Percentiles rank a stretch among this genome's conserved stretches.
Conservation (phyloP, 352 stramenopile species). For the Phytophthora fragariaefolia region DNA sequence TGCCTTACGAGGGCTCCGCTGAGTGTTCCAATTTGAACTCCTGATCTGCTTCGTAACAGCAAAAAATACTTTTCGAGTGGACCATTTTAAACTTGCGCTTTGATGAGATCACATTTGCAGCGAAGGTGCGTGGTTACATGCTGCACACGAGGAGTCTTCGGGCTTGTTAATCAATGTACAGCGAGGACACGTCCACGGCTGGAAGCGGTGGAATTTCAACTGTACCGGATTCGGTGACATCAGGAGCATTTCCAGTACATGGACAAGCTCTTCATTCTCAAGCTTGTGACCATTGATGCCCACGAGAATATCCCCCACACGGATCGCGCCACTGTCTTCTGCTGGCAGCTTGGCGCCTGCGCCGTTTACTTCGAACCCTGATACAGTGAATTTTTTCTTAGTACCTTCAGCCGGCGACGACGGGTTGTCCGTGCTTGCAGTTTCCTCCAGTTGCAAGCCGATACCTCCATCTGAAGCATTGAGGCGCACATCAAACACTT, state of each 20-base stretch:
- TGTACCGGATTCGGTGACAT: constrained; percentile 74
- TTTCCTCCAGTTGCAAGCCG: constrained; percentile 63
- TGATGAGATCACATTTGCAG: no score
- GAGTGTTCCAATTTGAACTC: no score
- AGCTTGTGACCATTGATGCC: constrained; percentile 65
- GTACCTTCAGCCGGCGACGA: constrained; percentile 1
- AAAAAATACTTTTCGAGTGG: no score
- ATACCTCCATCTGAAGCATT: constrained; percentile 76
- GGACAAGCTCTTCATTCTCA: constrained; percentile 48
- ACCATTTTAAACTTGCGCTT: no score
- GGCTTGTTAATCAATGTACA: constrained; percentile 79
- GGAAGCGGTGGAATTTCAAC: constrained; percentile 66
- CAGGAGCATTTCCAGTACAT: constrained; percentile 73
- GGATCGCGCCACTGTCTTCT: constrained; percentile 74
- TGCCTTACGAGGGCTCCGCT: no score
- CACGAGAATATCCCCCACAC: constrained; percentile 61
- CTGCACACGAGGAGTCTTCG: constrained; percentile 46
- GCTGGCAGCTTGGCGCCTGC: constrained; percentile 67
- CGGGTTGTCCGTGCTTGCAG: background rate
- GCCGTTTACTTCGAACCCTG: constrained; percentile 70
- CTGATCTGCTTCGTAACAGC: no score
- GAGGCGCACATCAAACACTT: constrained; percentile 64
- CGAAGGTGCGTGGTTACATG: constrained; percentile 49
- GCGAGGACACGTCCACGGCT: constrained; percentile 69
- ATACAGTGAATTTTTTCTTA: constrained; percentile 54